phyloP scores from a whole-genome alignment of 257 asterid genomes.

The Salvia splendens region DNA sequence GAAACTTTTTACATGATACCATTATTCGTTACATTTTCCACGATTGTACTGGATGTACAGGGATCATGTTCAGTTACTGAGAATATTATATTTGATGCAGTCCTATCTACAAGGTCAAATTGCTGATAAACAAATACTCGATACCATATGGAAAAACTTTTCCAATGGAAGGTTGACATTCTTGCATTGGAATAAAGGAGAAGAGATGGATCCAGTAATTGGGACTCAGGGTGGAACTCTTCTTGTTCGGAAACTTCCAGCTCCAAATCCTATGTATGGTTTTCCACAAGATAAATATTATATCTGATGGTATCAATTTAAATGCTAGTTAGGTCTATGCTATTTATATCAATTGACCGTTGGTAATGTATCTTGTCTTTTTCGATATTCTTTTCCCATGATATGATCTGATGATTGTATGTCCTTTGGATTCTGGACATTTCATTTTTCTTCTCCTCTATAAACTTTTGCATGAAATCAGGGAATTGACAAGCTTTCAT shows the following conservation, averaged over 20 bases:
- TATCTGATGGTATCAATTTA: constrained; percentile 7
- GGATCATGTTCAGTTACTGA: constrained; percentile 6
- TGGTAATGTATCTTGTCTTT: constrained; percentile 19
- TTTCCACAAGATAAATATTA: constrained; percentile 8
- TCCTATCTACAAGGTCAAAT: constrained; percentile 48
- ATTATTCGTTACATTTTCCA: constrained; percentile 3
- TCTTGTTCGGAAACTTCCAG: constrained; percentile 82
- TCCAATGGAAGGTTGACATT: constrained; percentile 73
- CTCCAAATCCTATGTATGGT: constrained; percentile 62
- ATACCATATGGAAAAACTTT: constrained; percentile 55
- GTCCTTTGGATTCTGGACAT: neutral
- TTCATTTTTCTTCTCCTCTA: neutral
- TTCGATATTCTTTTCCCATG: neutral
- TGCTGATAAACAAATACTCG: constrained; percentile 43
- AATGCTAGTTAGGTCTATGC: constrained; percentile 1
- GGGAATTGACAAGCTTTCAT: neutral
- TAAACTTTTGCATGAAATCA: neutral
- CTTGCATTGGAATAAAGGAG: constrained; percentile 75
- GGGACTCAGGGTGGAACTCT: constrained; percentile 72
- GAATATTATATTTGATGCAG: constrained; percentile 44
- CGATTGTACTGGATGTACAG: neutral
- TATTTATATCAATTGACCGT: constrained; percentile 8
- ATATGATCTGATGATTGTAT: constrained; percentile 2
- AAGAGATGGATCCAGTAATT: constrained; percentile 74
- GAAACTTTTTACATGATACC: neutral